Base-by-base conservation (phyloP, 805 yeast species). In the Debaryomyces castellii region DNA sequence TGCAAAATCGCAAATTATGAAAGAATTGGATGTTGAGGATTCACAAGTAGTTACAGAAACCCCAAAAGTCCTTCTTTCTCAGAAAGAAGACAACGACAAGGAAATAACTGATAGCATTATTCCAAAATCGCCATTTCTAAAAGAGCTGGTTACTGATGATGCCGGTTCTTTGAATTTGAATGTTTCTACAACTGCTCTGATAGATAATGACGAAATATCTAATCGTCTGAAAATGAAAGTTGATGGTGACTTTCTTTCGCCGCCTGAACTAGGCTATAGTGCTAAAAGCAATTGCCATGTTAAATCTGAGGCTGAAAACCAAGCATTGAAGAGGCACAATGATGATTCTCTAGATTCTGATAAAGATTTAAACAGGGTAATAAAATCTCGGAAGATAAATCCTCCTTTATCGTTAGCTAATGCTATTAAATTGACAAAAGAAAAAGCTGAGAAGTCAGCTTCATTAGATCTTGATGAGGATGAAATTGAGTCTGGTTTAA, bases 401-500 rank as follows among this genome's bases (percentile, higher is more conserved):
- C 57, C 59, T 5, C 51, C 52, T 37, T 39, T 51, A 6, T 48
- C 67, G 3, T 51, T 66, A 5, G 57, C 52, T 21, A 65, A 64
- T 49, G 74, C 74, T 3, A 53, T 68, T 2, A 50, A 51, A 36
- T 51, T 53, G 21, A 52, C 69, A 5, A 66, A 62, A 47, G 50
- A 54, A 41, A 44, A 51, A 35, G 63, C 62, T 12, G 48, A 51
- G 5, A 50, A 53, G n/a, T 39, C 46, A n/a, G 48, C 53, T 32
- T 62, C 60, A 36, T 52, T 65, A 6, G 72, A 69, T 2, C 47
- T 62, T 5, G 53, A 51, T 3, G 51, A 51, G 9, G 40, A 34
- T 5, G 37, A 45, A 5, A 47, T 44, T 9, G 46, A 43, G 8
- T 45, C 46, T 0, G 52, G 51, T n/a, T n/a, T 56, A 3, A 50